Conservation (phyloP, 2,329 filamentous ascomycete genomes). For the Fusarium nanum region DNA sequence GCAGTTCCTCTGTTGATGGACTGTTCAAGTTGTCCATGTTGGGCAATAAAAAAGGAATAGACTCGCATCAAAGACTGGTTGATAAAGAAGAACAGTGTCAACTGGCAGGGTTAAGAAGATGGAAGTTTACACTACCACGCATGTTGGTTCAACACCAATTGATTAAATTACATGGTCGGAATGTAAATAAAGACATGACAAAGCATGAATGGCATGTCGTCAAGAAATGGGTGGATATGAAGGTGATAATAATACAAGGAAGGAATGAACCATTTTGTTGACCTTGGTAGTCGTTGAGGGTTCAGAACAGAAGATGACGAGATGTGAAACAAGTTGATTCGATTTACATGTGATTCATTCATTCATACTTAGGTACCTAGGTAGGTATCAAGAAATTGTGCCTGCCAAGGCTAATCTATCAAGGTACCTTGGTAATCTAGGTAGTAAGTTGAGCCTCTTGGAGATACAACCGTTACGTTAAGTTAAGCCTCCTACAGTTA, state of each 20-base stretch:
- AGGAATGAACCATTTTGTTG: slow-evolving; percentile 12
- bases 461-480: no score
- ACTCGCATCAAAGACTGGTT: not conserved
- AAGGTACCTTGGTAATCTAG: not conserved
- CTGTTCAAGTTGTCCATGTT: slow-evolving; percentile 39
- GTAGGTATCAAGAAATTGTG: slow-evolving; percentile 1
- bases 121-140: slow-evolving; percentile 17
- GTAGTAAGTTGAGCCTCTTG: not conserved
- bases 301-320: slow-evolving; percentile 29
- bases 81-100: not conserved
- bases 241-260: slow-evolving; percentile 11
- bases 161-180: slow-evolving; percentile 13
- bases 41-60: not conserved
- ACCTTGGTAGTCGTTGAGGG: not conserved
- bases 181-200: slow-evolving; percentile 41
- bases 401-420: slow-evolving; percentile 15
- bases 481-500: not conserved
- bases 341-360: slow-evolving; percentile 42
- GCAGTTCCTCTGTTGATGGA: slow-evolving; percentile 28
- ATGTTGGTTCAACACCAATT: slow-evolving; percentile 29
- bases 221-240: slow-evolving; percentile 16
- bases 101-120: slow-evolving; percentile 3
- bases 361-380: not conserved
- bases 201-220: slow-evolving; percentile 38
- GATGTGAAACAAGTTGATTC: slow-evolving; percentile 38